phyloP scores from a whole-genome alignment of 495 filamentous ascomycete species.

The Lophiotrema nucula region DNA sequence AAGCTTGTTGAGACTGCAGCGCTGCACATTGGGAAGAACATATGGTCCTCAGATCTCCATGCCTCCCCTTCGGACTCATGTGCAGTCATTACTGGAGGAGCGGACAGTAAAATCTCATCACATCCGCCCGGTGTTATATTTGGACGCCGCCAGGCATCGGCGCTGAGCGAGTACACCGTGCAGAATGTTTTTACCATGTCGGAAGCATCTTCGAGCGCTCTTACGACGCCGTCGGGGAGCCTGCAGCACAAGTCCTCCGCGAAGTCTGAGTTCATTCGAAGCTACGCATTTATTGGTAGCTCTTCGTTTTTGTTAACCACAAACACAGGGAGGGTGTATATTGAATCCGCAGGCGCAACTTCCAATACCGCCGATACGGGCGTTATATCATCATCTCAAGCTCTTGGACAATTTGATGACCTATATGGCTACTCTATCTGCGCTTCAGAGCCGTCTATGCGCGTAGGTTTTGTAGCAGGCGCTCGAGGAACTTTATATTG shows the following conservation, averaged over 20 bases:
- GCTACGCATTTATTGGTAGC: conserved; percentile 28
- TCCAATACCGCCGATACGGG: neutral
- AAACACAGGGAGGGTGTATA: conserved; percentile 26
- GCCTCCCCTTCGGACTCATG: conserved; percentile 29
- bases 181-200: neutral
- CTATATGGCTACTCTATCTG: conserved; percentile 30
- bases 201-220: no score
- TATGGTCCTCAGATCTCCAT: conserved; percentile 73
- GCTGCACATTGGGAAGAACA: conserved; percentile 81
- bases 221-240: no score
- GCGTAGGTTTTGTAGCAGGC: conserved; percentile 27
- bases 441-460: neutral
- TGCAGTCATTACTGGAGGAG: conserved; percentile 79
- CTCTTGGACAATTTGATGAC: conserved; percentile 11
- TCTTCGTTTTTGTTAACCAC: conserved; percentile 29
- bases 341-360: neutral
- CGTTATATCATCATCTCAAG: neutral
- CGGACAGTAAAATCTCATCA: conserved; percentile 59
- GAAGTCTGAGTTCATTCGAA: conserved; percentile 27
- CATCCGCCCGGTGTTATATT: no score
- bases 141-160: no score
- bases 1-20: conserved; percentile 52
- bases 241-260: conserved; percentile 20
- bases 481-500: conserved; percentile 21
- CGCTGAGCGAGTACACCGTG: conserved; percentile 8